A percentile compares a stretch with the other conserved stretches of the same genome.
These are phyloP conservation scores for Senna siamea DNA, from an alignment of 306 rosid species.

Conservation along the genomic window DNA sequence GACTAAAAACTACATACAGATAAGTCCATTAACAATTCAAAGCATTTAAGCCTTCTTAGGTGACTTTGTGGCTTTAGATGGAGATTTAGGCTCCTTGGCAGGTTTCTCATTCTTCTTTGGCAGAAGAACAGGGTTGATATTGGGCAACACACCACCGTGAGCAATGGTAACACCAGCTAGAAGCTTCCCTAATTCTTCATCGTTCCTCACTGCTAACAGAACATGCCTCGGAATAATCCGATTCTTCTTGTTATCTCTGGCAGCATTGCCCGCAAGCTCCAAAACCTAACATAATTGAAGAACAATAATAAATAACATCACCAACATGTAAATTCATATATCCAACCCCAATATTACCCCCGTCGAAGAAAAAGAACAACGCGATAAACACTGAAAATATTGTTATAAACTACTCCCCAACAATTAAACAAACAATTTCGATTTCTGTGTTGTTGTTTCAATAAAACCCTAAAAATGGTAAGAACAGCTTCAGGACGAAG, in stretches of 20 bases:
- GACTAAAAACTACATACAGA: no score
- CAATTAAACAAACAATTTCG: not conserved
- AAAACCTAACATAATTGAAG: constrained; percentile 38
- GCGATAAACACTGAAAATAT: not conserved
- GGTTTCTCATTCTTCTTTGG: no score
- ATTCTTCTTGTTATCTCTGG: constrained; percentile 55
- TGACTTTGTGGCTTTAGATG: not conserved
- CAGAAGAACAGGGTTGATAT: no score
- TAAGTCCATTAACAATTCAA: no score
- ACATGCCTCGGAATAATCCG: not conserved
- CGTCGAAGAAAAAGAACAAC: not conserved
- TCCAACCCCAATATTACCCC: no score
- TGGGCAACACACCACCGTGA: no score
- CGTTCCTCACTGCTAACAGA: constrained; percentile 53
- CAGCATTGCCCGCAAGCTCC: constrained; percentile 64
- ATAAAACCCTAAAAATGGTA: not conserved
- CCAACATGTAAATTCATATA: no score
- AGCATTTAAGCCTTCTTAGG: not conserved
- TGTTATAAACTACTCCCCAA: not conserved
- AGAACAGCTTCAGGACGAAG: not conserved
- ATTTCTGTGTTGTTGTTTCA: not conserved
- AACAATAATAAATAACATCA: no score
- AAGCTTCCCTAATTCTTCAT: constrained; percentile 59
- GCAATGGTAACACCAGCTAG: constrained; percentile 57
- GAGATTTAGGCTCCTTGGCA: no score